Base-by-base conservation (phyloP, 2,329 filamentous ascomycete genomes). In the Tolypocladium pustulatum region DNA sequence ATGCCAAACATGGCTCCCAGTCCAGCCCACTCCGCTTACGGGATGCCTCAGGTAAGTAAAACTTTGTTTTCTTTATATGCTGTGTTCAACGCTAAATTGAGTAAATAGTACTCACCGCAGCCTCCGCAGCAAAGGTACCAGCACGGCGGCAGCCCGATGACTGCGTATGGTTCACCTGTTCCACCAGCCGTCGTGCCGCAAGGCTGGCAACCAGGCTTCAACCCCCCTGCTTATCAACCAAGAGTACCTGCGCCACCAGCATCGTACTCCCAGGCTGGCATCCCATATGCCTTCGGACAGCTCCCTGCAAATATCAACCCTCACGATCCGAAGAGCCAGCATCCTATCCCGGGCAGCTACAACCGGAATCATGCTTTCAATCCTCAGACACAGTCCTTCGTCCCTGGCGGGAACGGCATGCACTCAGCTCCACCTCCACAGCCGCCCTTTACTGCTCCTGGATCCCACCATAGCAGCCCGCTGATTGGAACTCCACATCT, bases 311-410 rank as follows among this genome's bases (percentile, higher is more conserved):
- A 89, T 62, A 78, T 81, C 56, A 86, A 86, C 55, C 85, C 89
- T 32, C 81, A 88, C 61, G 89, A 89, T 66, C 83, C 86, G 10
- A 86, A 89, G 71, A 84, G 82, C 59, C 88, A 91, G 68, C 90
- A 96, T 69, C 89, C 90, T 7, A 85, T 95, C 59, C 90, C 91
- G 17, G 90, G 90, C 40, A 94, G 88, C 73, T 95, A 84, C 64
- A 90, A 89, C 68, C 82, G 91, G 59, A 75, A 74, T 56, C 90
- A 91, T 66, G 85, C 88, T 15, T 97, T 97, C 76, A 97, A 97
- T 69, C 93, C 92, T 0, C 92, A 96, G 75, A 97, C 90, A 20
- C 90, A 96, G 68, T 89, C 92, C 0, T 97, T 97, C 72, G 84
- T 96, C 30, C 93, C 93, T 54, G 72, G 74, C 22, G 69, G 83